Evolutionary conservation across 2,329 filamentous ascomycete species (phyloP), one percentile per base, ranked within the genome.

Genomic region (Fusarium buharicum): DNA sequence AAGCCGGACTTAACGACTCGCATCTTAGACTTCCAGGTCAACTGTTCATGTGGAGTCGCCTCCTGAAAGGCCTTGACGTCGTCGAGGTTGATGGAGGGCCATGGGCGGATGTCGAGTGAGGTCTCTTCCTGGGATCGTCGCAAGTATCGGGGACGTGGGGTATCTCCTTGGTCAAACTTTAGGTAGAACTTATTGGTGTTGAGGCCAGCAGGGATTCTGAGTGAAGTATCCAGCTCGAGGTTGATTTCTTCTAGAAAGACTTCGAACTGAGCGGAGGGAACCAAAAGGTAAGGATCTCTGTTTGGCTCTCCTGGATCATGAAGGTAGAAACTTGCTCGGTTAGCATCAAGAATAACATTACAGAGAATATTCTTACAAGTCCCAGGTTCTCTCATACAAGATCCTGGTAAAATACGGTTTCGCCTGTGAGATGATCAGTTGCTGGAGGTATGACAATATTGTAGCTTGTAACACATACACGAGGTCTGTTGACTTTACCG

Each of bases 81-180:
- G 4, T 69, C 64, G 1, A 69, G 59, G 17, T 71, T 52, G 10
- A 78, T 74, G 76, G 79, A 46, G 70, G 80, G 61, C 51, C 74
- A 74, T 5, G 58, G 62, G 3, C 67, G 59, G 22, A 75, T 59
- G 3, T 81, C 66, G 11, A 70, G 55, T 1, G 64, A 64, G 10
- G 79, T 75, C 4, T 76, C 75, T 34, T 78, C 84, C 13, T 71
- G 75, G 1, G 83, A 85, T 36, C 79, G 81, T 3, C 88, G 87
- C 6, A 95, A 77, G 68, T 87, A 93, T 37, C 86, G 83, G 4
- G 93, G 92, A 8, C 82, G 80, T 5, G 88, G 87, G 6, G 83
- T 85, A 4, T 82, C 81, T 30, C 84, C 81, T 27, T 84, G 70
- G 1, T 82, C 82, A 70, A 96, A 95, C 10, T 76, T 76, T 54